Percentiles rank a stretch among this genome's conserved stretches.
These are phyloP conservation scores for Yamagishiella unicocca DNA, from an alignment of 139 green algal genomes.

Conservation along the genomic window DNA sequence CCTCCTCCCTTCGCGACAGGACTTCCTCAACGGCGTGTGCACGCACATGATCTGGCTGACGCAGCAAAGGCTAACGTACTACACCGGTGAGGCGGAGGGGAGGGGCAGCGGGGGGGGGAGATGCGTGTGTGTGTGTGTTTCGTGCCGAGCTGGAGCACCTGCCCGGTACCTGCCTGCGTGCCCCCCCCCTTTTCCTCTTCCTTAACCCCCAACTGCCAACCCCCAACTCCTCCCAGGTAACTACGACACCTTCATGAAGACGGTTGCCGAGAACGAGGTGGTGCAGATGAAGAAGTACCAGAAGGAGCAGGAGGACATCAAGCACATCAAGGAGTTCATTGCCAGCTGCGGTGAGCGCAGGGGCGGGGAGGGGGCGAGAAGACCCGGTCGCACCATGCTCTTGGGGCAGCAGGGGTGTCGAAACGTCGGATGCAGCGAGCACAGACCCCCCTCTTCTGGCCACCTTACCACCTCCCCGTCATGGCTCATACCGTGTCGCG, in stretches of 20 bases:
- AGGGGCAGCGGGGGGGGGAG: neutral
- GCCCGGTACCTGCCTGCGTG: too few species aligned
- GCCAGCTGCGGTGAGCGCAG: constrained; percentile 59
- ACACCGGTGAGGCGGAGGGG: constrained; percentile 59
- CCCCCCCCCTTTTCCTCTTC: too few species aligned
- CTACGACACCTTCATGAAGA: constrained; percentile 92
- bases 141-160: too few species aligned
- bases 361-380: neutral
- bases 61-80: constrained; percentile 90
- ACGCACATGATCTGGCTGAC: constrained; percentile 96
- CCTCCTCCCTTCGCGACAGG: constrained; percentile 48
- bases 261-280: constrained; percentile 87
- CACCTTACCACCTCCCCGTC: neutral
- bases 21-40: constrained; percentile 97
- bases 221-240: constrained; percentile 55
- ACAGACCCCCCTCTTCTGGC: too few species aligned
- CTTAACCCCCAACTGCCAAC: neutral
- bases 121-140: neutral
- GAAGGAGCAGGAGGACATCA: constrained; percentile 88
- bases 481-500: neutral
- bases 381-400: too few species aligned
- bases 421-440: too few species aligned
- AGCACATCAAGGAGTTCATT: constrained; percentile 87
- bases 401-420: too few species aligned
- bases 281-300: constrained; percentile 98